Base-by-base conservation (phyloP, 306 rosid genomes). In the Lithocarpus polystachyus region DNA sequence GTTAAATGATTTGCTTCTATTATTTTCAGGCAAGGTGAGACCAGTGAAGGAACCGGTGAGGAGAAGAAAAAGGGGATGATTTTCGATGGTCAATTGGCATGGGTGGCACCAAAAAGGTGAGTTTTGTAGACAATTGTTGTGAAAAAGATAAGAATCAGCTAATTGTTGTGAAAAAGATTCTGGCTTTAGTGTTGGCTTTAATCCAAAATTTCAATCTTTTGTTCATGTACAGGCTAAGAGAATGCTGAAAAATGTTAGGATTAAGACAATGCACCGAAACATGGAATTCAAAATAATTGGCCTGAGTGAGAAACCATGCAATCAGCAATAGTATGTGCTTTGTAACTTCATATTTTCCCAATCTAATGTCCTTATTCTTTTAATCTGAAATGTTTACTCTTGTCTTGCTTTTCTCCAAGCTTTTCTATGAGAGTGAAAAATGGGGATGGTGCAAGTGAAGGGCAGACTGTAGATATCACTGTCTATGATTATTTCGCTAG, bases 301-400 rank as follows among this genome's bases (percentile, higher is more conserved):
- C 84, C 71, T 94, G 80, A 94, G 97, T 75, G 99, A 92, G 69
- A 92, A 86, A 84, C 96, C 99, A 20, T 92, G 97, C 89, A 91
- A 85, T 87, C 90, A 87, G 80, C 98, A 87, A 83, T 84, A 28
- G 99, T 94, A 91, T 77, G 96, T 78, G 57, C 59, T 86, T 79
- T 13, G 48, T 68, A 82, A 65, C n/a, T n/a, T n/a, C n/a, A 28
- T 59, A n/a, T 57, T 68, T 35, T 57, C 48, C 68, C 43, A 54
- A 68, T 79, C 60, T n/a, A 24, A 11, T 75, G 33, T 75, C 11
- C 35, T 56, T 77, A 67, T 64, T 83, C 72, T 78, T 51, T 17
- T 56, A 24, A 26, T 31, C 54, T 65, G 26, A 53, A 51, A 48
- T 73, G n/a, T 75, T 53, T 22, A 14, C 59, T 75, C 80, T 72